Conservation (phyloP, 108 stramenopile genomes). For the Pseudonitzschia delicatissima region DNA sequence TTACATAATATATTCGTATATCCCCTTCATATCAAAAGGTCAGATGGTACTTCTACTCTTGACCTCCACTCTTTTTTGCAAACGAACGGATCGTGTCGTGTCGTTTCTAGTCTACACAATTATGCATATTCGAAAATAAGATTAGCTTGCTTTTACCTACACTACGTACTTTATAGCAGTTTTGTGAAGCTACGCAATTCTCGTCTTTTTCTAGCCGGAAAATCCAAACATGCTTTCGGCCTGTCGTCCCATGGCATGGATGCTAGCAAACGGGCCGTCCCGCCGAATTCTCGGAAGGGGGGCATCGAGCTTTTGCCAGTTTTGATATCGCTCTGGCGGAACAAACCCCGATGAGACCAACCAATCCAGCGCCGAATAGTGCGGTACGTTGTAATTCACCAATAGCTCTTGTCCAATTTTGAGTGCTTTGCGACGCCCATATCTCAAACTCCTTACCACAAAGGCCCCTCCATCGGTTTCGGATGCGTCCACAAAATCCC, state of each 20-base stretch:
- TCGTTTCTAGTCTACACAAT: too few species aligned
- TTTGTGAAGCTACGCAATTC: too few species aligned
- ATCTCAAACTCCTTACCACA: conserved; percentile 62
- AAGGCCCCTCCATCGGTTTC: conserved; percentile 72
- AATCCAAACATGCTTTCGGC: too few species aligned
- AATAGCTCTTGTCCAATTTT: conserved; percentile 69
- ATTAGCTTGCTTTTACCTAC: too few species aligned
- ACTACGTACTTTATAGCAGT: too few species aligned
- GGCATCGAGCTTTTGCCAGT: conserved; percentile 57
- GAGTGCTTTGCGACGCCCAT: conserved; percentile 64
- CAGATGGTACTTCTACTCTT: too few species aligned
- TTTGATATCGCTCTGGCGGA: conserved; percentile 66
- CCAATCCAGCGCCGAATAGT: conserved; percentile 82
- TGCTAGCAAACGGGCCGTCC: conserved; percentile 27
- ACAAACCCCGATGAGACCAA: conserved; percentile 79
- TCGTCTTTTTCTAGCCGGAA: too few species aligned
- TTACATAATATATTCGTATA: too few species aligned
- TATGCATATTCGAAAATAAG: too few species aligned
- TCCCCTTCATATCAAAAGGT: too few species aligned
- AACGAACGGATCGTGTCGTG: too few species aligned
- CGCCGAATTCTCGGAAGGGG: conserved; percentile 40
- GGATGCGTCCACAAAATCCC: conserved; percentile 45
- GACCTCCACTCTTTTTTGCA: too few species aligned
- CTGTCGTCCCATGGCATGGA: neutral
- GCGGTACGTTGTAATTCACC: conserved; percentile 85